Conservation (phyloP, 495 filamentous ascomycete species). For the Hypoxylon cercidicola region DNA sequence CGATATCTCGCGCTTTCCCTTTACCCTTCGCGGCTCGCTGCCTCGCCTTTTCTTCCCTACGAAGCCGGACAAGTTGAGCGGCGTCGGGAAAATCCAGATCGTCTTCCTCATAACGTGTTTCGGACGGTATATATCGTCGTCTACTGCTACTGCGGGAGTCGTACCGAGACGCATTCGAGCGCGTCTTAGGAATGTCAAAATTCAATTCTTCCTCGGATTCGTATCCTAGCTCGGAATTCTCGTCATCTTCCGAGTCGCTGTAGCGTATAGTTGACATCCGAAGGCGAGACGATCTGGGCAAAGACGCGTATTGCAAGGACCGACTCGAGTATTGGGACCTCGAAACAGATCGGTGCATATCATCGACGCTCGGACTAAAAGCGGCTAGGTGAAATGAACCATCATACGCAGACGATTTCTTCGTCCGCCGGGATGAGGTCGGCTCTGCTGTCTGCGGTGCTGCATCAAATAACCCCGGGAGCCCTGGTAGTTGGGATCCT, state of each 20-base stretch:
- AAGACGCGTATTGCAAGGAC: conserved; percentile 14
- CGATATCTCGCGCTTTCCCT: conserved; percentile 20
- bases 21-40: conserved; percentile 39
- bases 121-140: conserved; percentile 13
- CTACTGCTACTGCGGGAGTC: conserved; percentile 5
- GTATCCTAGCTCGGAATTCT: conserved; percentile 6
- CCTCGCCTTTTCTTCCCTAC: conserved; percentile 47
- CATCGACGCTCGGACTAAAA: conserved; percentile 14
- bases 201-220: conserved; percentile 42
- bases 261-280: conserved; percentile 32
- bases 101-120: background rate
- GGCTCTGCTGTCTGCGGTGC: conserved; percentile 10
- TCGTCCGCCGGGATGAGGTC: conserved; percentile 8
- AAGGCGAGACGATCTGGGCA: conserved; percentile 12
- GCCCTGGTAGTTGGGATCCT: conserved; percentile 51
- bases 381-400: conserved; percentile 6
- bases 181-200: conserved; percentile 40
- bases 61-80: conserved; percentile 40
- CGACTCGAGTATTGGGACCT: conserved; percentile 16
- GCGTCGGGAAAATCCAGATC: conserved; percentile 40
- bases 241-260: conserved; percentile 28
- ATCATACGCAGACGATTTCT: background rate
- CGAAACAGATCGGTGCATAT: conserved; percentile 4
- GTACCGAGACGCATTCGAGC: conserved; percentile 9
- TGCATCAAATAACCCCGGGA: conserved; percentile 50